Base-by-base conservation (phyloP, 768 basidiomycete genomes). In the Macrocybe gigantea region DNA sequence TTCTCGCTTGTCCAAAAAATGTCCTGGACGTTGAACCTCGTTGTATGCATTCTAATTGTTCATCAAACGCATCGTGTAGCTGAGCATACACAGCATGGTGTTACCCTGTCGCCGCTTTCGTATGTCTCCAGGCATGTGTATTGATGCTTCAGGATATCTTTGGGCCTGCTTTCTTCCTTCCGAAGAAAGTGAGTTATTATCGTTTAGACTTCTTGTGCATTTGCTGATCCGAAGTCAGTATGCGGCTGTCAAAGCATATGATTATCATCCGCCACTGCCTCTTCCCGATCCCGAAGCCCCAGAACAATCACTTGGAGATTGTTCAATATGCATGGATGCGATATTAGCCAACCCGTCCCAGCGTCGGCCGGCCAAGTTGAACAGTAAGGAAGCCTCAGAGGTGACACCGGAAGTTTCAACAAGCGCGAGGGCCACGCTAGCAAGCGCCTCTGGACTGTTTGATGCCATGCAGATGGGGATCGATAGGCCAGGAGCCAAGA, bases 311-410 rank as follows among this genome's bases (percentile, higher is more conserved):
- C 67, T 91, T 11, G 91, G 88, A 6, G 90, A 94, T 60, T 96
- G 93, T 56, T 80, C 90, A 5, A 94, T 96, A 45, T 95, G 93
- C 58, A 93, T 95, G 90, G 93, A 95, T 49, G 76, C 81, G 5
- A 93, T 94, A 53, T 58, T 78, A 36, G 61, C 78, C 22, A 77
- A 81, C 38, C 67, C 74, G 38, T 58, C 65, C 5, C 57, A 62
- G 3, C 53, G 69, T 38, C 68, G 63, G 6, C 14, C 67, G 56
- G 29, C 59, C 61, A 56, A 48, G 65, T 68, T 50, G 60, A 60
- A 38, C 54, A 54, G 34, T 49, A 53, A 50, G 53, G 58, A 46
- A 55, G 51, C 61, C 55, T 52, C 43, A 44, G 52, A 30, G 39
- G 30, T 22, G 49, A 9, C 35, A 54, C 44, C 14, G 44, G 49